phyloP scores from a whole-genome alignment of 1,284 basidiomycete species.

The Dichomitus squalens region DNA sequence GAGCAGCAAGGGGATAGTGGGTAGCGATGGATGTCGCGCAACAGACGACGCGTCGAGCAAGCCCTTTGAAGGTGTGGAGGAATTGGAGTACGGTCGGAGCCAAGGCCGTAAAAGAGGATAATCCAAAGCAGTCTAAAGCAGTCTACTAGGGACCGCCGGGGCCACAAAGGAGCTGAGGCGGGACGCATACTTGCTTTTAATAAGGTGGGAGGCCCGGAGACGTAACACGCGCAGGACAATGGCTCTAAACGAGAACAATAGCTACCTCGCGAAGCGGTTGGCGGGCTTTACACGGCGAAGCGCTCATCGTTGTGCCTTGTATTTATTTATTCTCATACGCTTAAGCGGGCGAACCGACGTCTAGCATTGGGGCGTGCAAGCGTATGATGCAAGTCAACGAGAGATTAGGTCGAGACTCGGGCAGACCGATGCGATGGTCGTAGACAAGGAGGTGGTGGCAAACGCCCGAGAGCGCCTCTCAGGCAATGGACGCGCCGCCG shows the following conservation, averaged over 20 bases:
- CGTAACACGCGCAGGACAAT: conserved; percentile 24
- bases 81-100: conserved; percentile 3
- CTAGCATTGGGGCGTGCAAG: too few relatives aligned
- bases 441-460: too few relatives aligned
- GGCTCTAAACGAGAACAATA: conserved; percentile 22
- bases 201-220: conserved; percentile 6
- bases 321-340: neutral
- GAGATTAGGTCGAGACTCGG: too few relatives aligned
- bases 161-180: conserved; percentile 20
- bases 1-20: neutral
- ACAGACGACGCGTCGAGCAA: neutral
- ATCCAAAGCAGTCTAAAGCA: conserved; percentile 24
- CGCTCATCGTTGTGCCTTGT: conserved; percentile 7
- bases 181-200: conserved; percentile 18
- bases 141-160: conserved; percentile 28
- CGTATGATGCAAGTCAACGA: too few relatives aligned
- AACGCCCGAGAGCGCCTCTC: too few relatives aligned
- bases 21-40: neutral
- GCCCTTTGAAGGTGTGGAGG: conserved; percentile 12
- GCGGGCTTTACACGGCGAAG: neutral
- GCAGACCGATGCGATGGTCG: too few relatives aligned
- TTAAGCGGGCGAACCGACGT: too few relatives aligned
- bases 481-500: too few relatives aligned
- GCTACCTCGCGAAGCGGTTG: neutral
- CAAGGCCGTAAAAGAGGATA: conserved; percentile 8